These are phyloP conservation scores for Russula sp. DNA, from an alignment of 768 basidiomycete species.

Conservation along the genomic window DNA sequence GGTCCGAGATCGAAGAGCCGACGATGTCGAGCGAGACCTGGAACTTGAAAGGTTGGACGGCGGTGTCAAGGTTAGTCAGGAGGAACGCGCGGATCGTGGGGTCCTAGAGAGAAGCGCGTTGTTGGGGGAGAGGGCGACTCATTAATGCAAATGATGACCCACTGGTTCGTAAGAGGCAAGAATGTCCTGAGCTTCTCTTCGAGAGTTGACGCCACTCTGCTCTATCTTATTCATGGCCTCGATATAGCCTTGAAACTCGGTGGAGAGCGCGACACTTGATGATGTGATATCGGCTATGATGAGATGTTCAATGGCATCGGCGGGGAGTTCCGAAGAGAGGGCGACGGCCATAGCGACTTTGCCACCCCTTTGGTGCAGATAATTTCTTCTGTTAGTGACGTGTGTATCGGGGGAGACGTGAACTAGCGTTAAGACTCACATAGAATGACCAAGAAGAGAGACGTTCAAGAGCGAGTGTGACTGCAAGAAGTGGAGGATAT, in stretches of 20 bases:
- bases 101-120: constrained; percentile 44
- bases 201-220: constrained; percentile 46
- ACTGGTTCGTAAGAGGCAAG: constrained; percentile 61
- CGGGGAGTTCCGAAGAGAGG: constrained; percentile 40
- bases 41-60: constrained; percentile 47
- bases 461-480: constrained; percentile 51
- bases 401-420: too few relatives aligned
- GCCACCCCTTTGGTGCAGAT: constrained; percentile 47
- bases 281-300: constrained; percentile 84
- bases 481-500: constrained; percentile 63
- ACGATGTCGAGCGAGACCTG: constrained; percentile 69
- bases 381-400: too few relatives aligned
- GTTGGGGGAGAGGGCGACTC: neutral
- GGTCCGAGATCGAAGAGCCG: constrained; percentile 48
- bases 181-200: constrained; percentile 64
- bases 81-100: constrained; percentile 72
- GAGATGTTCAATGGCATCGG: constrained; percentile 44
- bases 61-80: constrained; percentile 67
- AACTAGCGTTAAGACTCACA: constrained; percentile 44
- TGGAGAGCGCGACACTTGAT: constrained; percentile 44
- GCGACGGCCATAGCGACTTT: constrained; percentile 76
- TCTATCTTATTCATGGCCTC: constrained; percentile 73
- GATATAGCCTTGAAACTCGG: constrained; percentile 63
- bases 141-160: constrained; percentile 14
- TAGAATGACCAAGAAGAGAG: constrained; percentile 83